Conservation (phyloP, 1,139 yeast species). For the Candida tropicalis region DNA sequence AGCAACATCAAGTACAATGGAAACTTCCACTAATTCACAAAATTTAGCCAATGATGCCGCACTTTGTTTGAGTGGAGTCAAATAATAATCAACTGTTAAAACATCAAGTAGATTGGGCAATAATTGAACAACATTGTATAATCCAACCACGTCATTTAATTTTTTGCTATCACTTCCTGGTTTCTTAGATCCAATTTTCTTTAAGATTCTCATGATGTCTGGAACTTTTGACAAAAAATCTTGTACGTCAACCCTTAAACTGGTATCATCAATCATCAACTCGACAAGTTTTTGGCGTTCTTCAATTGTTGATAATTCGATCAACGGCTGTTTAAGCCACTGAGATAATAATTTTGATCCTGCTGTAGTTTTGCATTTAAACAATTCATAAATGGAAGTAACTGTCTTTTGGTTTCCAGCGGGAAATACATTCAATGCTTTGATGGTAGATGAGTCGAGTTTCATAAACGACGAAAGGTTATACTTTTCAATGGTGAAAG, state of each 20-base stretch:
- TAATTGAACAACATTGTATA: constrained; percentile 75
- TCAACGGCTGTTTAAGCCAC: constrained; percentile 95
- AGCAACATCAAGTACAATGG: constrained; percentile 71
- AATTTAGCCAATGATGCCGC: constrained; percentile 61
- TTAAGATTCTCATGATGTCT: constrained; percentile 74
- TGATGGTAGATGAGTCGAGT: constrained; percentile 85
- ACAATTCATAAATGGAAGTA: constrained; percentile 73
- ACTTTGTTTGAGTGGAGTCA: constrained; percentile 53
- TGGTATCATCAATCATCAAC: constrained; percentile 68
- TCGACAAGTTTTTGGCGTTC: constrained; percentile 77
- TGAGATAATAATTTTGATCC: constrained; percentile 86
- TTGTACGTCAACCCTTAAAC: constrained; percentile 66
- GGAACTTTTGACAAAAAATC: constrained; percentile 77
- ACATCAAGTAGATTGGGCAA: constrained; percentile 68
- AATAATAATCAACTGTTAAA: constrained; percentile 49
- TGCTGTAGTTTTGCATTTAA: constrained; percentile 82
- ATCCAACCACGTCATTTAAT: constrained; percentile 87
- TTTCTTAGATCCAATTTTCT: constrained; percentile 56
- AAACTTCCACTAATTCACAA: constrained; percentile 87
- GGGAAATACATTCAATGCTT: constrained; percentile 87
- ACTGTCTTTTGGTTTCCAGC: constrained; percentile 42
- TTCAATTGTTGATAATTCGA: constrained; percentile 58
- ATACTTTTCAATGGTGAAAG: constrained; percentile 63
- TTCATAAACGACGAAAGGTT: constrained; percentile 80
- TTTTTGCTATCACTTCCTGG: constrained; percentile 44